Conservation (phyloP, 2,329 filamentous ascomycete species). For the Dactylellina haptotyla region DNA sequence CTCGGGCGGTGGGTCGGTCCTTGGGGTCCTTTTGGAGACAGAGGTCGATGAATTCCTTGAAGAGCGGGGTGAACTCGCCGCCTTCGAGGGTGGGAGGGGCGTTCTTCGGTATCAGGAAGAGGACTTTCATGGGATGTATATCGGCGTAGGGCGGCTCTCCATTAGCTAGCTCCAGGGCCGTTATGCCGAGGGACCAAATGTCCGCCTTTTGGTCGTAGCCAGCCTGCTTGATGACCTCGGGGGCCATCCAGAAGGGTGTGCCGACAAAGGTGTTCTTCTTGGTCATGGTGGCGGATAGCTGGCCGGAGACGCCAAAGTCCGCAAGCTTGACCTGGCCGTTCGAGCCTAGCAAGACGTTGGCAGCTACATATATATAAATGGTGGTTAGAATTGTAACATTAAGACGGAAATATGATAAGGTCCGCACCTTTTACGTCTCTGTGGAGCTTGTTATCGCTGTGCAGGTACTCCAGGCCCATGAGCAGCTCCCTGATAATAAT, state of each 20-base stretch:
- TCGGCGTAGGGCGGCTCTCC: slow-evolving; percentile 87
- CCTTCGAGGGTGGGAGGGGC: slow-evolving; percentile 68
- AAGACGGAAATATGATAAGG: slow-evolving; percentile 51
- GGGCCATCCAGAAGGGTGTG: slow-evolving; percentile 97
- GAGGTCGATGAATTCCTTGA: slow-evolving; percentile 84
- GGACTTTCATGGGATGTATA: slow-evolving; percentile 92
- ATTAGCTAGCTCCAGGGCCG: slow-evolving; percentile 86
- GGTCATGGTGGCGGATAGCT: slow-evolving; percentile 90
- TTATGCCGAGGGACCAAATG: slow-evolving; percentile 92
- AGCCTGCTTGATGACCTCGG: slow-evolving; percentile 73
- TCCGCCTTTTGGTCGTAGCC: slow-evolving; percentile 88
- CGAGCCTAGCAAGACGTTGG: slow-evolving; percentile 92
- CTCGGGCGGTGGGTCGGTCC: slow-evolving; percentile 85
- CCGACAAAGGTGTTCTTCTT: slow-evolving; percentile 93
- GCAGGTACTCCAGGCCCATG: slow-evolving; percentile 73
- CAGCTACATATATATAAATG: slow-evolving; percentile 71
- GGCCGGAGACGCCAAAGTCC: slow-evolving; percentile 92
- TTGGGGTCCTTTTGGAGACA: slow-evolving; percentile 89
- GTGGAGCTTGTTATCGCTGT: slow-evolving; percentile 93
- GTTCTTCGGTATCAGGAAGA: slow-evolving; percentile 92
- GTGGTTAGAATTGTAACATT: not conserved
- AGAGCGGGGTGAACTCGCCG: slow-evolving; percentile 81
- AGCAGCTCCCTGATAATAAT: slow-evolving; percentile 48
- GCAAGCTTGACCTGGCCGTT: slow-evolving; percentile 98
- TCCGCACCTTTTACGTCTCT: slow-evolving; percentile 81